Evolutionary conservation across 495 filamentous ascomycete species (phyloP).

Genomic region (Penicillium dipodomyicola): DNA sequence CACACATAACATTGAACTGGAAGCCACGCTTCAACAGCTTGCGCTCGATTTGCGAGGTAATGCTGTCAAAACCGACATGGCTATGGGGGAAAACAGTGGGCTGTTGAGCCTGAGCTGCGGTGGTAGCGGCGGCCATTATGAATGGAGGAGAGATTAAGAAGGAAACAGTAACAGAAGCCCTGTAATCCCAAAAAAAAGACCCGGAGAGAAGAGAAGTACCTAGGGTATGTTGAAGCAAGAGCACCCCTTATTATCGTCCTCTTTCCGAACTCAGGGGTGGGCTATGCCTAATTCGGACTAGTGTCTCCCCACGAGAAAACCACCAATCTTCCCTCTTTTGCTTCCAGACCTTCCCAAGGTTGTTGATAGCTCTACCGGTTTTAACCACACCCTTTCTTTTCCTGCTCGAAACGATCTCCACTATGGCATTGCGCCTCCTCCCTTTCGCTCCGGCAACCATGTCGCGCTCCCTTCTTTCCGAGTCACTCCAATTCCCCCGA

Average conservation of each 20-base stretch:
- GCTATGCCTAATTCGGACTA: slow-evolving; percentile 37
- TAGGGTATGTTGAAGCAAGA: neutral
- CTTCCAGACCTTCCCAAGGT: slow-evolving; percentile 1
- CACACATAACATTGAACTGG: slow-evolving; percentile 99
- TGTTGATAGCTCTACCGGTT: slow-evolving; percentile 8
- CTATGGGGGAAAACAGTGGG: slow-evolving; percentile 81
- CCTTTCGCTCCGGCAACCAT: slow-evolving; percentile 14
- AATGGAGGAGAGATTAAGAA: slow-evolving; percentile 8
- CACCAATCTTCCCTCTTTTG: slow-evolving; percentile 16
- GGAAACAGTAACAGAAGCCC: slow-evolving; percentile 20
- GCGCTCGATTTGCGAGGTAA: slow-evolving; percentile 95
- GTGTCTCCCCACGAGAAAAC: slow-evolving; percentile 30
- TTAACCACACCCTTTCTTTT: neutral
- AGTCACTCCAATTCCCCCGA: slow-evolving; percentile 15
- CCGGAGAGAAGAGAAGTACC: slow-evolving; percentile 12
- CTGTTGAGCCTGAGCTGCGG: slow-evolving; percentile 45
- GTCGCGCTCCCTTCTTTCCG: slow-evolving; percentile 9
- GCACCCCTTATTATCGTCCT: slow-evolving; percentile 41
- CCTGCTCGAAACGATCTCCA: neutral
- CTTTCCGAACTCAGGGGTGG: slow-evolving; percentile 43
- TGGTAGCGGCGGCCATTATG: slow-evolving; percentile 55
- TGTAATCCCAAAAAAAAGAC: slow-evolving; percentile 21
- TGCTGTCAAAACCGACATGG: slow-evolving; percentile 99
- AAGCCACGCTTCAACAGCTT: slow-evolving; percentile 99
- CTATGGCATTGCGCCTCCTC: slow-evolving; percentile 26